Evolutionary conservation across 257 asterid genomes (phyloP).

Genomic region (Haberlea rhodopensis): DNA sequence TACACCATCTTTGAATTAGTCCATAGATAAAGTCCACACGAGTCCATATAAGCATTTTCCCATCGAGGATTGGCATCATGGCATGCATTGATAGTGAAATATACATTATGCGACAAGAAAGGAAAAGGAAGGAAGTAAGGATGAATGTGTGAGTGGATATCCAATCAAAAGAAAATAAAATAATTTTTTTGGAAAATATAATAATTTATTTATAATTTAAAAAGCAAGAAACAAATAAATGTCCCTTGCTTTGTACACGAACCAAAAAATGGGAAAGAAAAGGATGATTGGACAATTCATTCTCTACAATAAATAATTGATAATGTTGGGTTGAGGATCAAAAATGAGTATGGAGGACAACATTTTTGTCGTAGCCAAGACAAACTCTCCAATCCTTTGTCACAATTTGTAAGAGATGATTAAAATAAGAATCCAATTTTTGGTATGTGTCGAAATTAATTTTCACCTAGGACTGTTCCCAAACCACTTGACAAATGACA

Average conservation of each 20-base stretch:
- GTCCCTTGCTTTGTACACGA: not conserved
- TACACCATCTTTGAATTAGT: too few species aligned
- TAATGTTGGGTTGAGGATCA: constrained; percentile 42
- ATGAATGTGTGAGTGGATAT: not conserved
- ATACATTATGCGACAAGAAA: not conserved
- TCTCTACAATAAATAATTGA: constrained; percentile 29
- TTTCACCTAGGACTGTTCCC: constrained; percentile 73
- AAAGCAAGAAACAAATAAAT: constrained; percentile 21
- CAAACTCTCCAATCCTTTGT: constrained; percentile 33
- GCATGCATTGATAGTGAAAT: not conserved
- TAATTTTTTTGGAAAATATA: too few species aligned
- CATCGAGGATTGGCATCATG: too few species aligned
- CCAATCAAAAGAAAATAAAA: not conserved
- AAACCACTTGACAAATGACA: constrained; percentile 60
- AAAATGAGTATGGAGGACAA: constrained; percentile 49
- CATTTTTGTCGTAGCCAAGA: constrained; percentile 65
- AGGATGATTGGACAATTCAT: constrained; percentile 38
- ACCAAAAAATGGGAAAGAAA: not conserved
- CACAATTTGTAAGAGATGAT: constrained; percentile 12
- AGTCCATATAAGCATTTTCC: too few species aligned
- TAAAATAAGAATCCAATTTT: not conserved
- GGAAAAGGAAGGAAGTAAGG: not conserved
- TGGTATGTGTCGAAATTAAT: constrained; percentile 29
- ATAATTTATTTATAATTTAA: too few species aligned
- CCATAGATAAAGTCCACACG: too few species aligned